These are phyloP conservation scores for Vinca minor DNA, from an alignment of 257 asterid species.

Conservation along the genomic window DNA sequence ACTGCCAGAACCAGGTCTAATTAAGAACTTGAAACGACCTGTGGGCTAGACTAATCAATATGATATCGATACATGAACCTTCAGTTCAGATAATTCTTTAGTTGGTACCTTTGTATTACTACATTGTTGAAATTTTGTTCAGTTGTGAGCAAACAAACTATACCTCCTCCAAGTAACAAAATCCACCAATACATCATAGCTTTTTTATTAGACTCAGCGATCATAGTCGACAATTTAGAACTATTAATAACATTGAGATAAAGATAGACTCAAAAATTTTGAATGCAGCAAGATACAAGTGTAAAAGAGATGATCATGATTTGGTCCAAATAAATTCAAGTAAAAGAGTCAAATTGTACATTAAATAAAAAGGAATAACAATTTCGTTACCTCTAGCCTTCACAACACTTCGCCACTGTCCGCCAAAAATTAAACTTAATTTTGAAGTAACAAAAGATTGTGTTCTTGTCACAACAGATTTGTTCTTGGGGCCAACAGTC, in stretches of 20 bases:
- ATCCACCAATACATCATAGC: background rate
- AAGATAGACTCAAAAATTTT: background rate
- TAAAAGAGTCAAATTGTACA: background rate
- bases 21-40: background rate
- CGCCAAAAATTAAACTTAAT: conserved; percentile 74
- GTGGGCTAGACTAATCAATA: background rate
- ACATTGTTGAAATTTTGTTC: background rate
- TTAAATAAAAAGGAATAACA: background rate
- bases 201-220: background rate
- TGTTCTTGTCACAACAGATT: conserved; percentile 86
- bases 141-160: background rate
- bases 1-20: background rate
- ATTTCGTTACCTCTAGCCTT: conserved; percentile 55
- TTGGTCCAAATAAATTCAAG: background rate
- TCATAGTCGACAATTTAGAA: background rate
- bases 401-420: conserved; percentile 73
- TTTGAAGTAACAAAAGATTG: conserved; percentile 70
- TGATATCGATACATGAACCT: background rate
- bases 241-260: background rate
- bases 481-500: conserved; percentile 95
- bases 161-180: background rate
- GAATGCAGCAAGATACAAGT: background rate
- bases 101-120: background rate
- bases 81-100: background rate
- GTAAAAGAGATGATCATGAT: background rate